Evolutionary conservation across 768 basidiomycete species (phyloP), one percentile per base, ranked within the genome.

Genomic region (Rickenella mellea): DNA sequence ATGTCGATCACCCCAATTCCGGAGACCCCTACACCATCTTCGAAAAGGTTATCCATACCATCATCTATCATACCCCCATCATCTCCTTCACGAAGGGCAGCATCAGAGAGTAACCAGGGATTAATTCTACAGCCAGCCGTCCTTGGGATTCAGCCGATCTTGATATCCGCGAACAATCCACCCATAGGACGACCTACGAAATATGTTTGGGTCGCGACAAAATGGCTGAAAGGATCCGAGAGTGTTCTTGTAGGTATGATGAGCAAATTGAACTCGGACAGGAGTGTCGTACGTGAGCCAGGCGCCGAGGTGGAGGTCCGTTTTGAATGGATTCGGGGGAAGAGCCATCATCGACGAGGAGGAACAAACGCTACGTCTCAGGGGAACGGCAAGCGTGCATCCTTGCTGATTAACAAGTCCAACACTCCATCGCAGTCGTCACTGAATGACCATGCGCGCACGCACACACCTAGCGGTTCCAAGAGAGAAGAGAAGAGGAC

Each of bases 141-240:
- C n/a, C 70, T 89, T 3, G 86, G 84, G 19, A 74, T 87, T 37
- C 78, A 85, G 47, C 72, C 85, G 3, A 68, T 70, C 0, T 67
- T 82, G 15, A 75, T 73, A 33, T 74, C 80, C 12, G 66, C 74
- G 8, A 50, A 55, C 28, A 50, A 48, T 39, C 65, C 56, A 14
- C 65, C 58, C 40, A 60, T 45, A 28, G 66, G 63, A 5, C 62
- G 68, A 2, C 66, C 71, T 1, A 60, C 58, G 7, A 62, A 61
- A 60, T 88, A 91, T 45, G 74, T 83, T 5, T 91, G 87, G 87
- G 67, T 82, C 15, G 76, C 87, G 21, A 67, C 79, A 38, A 69
- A 65, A 48, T 91, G 88, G 88, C 56, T 81, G 49, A 90, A 89
- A 56, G 72, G 70, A 20, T 55, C 59, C 8, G 70, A 71, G 14